Conservation (phyloP, 2,329 filamentous ascomycete genomes). For the Fusarium guadeloupense region DNA sequence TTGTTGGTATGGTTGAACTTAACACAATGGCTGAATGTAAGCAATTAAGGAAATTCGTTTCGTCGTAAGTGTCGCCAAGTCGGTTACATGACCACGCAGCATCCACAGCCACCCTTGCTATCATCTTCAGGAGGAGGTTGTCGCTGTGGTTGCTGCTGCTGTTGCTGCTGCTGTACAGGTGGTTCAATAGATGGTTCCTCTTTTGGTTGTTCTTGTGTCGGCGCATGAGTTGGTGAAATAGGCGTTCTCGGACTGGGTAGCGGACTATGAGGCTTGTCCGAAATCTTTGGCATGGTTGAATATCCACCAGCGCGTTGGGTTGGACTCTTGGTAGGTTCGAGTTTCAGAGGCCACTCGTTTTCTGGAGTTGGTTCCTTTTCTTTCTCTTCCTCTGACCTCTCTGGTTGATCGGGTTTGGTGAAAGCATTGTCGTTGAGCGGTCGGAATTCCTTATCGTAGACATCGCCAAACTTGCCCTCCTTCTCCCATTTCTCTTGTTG, state of each 20-base stretch:
- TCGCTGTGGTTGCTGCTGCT: slow-evolving; percentile 3
- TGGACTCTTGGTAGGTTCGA: slow-evolving; percentile 58
- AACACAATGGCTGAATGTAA: slow-evolving; percentile 46
- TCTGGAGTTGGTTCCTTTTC: slow-evolving; percentile 28
- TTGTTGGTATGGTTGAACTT: slow-evolving; percentile 37
- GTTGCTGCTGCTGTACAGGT: slow-evolving; percentile 20
- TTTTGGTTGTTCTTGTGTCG: slow-evolving; percentile 36
- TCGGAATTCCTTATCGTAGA: slow-evolving; percentile 88
- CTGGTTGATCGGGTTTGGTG: slow-evolving; percentile 55
- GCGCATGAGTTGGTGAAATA: slow-evolving; percentile 47
- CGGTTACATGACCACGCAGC: slow-evolving; percentile 62
- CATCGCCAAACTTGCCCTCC: slow-evolving; percentile 84
- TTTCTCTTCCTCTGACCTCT: slow-evolving; percentile 37
- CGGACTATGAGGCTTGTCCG: slow-evolving; percentile 48
- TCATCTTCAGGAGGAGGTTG: slow-evolving; percentile 45
- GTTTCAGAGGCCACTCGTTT: slow-evolving; percentile 69
- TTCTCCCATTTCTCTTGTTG: slow-evolving; percentile 96
- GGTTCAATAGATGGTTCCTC: slow-evolving; percentile 21
- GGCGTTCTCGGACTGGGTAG: slow-evolving; percentile 59
- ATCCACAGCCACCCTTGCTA: slow-evolving; percentile 58
- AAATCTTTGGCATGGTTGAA: slow-evolving; percentile 70
- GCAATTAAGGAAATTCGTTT: slow-evolving; percentile 45
- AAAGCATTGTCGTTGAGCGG: slow-evolving; percentile 76
- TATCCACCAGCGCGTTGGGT: slow-evolving; percentile 60
- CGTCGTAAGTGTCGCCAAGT: slow-evolving; percentile 40